phyloP scores from a whole-genome alignment of 768 basidiomycete species.

The Russula sp. region DNA sequence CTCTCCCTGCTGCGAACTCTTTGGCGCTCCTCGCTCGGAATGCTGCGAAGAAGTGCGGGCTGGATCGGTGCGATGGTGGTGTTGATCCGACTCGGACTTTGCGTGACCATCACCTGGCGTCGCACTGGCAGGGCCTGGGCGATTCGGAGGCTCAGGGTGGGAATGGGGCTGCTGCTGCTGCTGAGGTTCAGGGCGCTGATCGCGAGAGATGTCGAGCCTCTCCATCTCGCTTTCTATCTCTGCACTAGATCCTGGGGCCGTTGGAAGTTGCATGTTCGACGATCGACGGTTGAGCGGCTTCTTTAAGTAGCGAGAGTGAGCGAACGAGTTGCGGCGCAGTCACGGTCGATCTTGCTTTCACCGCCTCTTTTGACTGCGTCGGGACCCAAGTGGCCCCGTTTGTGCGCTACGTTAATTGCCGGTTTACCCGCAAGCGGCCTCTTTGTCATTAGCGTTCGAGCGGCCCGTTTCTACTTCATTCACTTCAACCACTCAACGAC shows the following conservation, averaged over 20 bases:
- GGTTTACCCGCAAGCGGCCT: too few relatives aligned
- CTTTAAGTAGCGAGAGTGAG: not conserved
- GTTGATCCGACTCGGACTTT: not conserved
- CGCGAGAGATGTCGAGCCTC: not conserved
- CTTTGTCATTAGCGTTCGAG: too few relatives aligned
- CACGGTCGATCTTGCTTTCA: too few relatives aligned
- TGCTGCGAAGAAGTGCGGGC: not conserved
- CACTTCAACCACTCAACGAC: too few relatives aligned
- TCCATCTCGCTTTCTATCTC: not conserved
- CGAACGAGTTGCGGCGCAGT: not conserved
- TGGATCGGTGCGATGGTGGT: not conserved
- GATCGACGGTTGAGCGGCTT: not conserved
- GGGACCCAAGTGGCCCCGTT: too few relatives aligned
- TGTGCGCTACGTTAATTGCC: too few relatives aligned
- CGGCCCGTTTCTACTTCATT: too few relatives aligned
- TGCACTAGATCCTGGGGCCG: not conserved
- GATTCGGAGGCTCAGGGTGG: too few relatives aligned
- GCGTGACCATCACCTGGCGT: not conserved
- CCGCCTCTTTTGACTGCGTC: too few relatives aligned
- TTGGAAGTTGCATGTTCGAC: not conserved
- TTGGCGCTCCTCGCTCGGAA: not conserved
- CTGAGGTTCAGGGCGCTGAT: not conserved
- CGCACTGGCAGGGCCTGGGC: not conserved
- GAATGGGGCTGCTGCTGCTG: too few relatives aligned
- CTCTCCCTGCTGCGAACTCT: constrained; percentile 36